Evolutionary conservation across 2,329 filamentous ascomycete genomes (phyloP).

Genomic region (Pseudogymnoascus sp.): DNA sequence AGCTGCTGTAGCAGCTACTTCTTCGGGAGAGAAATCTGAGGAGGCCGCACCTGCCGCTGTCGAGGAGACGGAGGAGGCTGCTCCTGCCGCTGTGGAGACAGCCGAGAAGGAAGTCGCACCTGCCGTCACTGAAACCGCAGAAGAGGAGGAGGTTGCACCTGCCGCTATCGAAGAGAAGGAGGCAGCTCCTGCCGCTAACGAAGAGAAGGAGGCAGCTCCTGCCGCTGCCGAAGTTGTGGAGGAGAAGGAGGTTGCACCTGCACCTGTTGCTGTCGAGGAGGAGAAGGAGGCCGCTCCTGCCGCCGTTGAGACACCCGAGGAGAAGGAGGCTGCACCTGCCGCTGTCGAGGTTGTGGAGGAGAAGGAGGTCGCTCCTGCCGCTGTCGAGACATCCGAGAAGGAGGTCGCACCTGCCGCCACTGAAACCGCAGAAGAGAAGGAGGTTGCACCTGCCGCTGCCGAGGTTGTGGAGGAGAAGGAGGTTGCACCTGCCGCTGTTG

Average conservation of each 20-base stretch:
- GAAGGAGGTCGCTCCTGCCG: not conserved
- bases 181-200: not conserved
- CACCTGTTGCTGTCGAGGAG: not conserved
- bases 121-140: not conserved
- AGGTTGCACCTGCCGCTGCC: not conserved
- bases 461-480: not conserved
- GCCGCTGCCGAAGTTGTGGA: not conserved
- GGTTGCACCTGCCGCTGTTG: not conserved
- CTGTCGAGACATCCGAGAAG: not conserved
- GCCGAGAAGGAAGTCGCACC: not conserved
- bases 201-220: too few species aligned
- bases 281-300: not conserved
- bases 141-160: not conserved
- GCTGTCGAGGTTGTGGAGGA: not conserved
- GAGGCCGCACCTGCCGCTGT: not conserved
- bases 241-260: not conserved
- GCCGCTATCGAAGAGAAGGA: not conserved
- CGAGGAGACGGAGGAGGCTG: not conserved
- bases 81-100: not conserved
- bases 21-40: slow-evolving; percentile 17
- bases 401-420: not conserved
- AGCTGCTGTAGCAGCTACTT: not conserved
- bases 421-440: not conserved
- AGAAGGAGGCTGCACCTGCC: not conserved
- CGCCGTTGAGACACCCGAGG: not conserved